Base-by-base conservation (phyloP, 1,284 basidiomycete species). In the Moniliella sp. region DNA sequence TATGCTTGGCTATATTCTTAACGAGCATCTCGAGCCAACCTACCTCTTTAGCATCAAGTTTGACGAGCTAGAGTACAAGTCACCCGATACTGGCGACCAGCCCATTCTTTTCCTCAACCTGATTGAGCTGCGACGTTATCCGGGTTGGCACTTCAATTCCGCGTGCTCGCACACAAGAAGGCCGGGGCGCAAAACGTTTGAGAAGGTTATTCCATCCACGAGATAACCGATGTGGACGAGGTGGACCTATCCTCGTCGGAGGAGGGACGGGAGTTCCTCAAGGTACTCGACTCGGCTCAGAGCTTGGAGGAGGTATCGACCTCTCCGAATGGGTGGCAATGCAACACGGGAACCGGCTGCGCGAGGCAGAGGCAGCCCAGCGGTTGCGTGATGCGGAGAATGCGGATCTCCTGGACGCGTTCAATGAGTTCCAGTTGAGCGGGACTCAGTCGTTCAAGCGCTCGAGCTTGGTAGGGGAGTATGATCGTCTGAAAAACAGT, bases 11-110 rank as follows among this genome's bases (percentile, higher is more conserved):
- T 80, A 75, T 59, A 69, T 97, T 41, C 84, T 94, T 61, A 66
- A 82, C 32, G 74, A 84, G 32, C 72, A 80, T 42, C 61, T 79
- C 44, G 91, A 99, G 57, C 83, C 91, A 5, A 83, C 91, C 0
- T 91, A 84, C 61, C 75, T 99, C 42, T 93, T 78, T 75, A 74
- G 75, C 16, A 82, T 94, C 65, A 80, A 82, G 51, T 73, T 80
- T 30, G 91, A 97, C 59, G 76, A 80, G 53, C 75, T 88, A 49
- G 74, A 74, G 27, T 71, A 76, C 58, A 76, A 79, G 34, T 30
- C 42, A 4, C 44, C 21, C 30, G 45, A 39, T 18, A 44, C 35
- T 28, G 43, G 45, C 33, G 37, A 48, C n/a, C n/a, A n/a, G n/a
- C n/a, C n/a, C n/a, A 23, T 23, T 23, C 21, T n/a, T 7, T 23